A percentile compares a stretch with the other conserved stretches of the same genome.
These are phyloP conservation scores for Phoma sp. DNA, from an alignment of 2,329 filamentous ascomycete genomes.

Conservation along the genomic window DNA sequence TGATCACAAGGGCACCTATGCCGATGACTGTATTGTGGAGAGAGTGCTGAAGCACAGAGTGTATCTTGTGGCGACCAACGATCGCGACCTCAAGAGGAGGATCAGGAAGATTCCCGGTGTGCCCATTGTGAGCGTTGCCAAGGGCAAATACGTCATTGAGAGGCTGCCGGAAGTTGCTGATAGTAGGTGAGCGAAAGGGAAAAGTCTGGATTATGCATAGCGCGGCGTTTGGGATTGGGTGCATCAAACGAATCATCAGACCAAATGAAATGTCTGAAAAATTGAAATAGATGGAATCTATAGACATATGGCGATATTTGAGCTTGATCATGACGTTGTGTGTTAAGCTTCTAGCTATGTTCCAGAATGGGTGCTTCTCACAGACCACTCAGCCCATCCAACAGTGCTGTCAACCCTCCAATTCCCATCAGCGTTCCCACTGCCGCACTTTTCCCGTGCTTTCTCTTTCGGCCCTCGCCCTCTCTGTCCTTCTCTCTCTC, in stretches of 20 bases:
- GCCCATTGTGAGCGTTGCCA: slow-evolving; percentile 78
- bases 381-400: slow-evolving; percentile 40
- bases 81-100: slow-evolving; percentile 72
- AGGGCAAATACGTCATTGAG: slow-evolving; percentile 94
- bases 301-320: not conserved
- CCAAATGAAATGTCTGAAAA: not conserved
- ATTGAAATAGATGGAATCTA: not conserved
- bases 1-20: slow-evolving; percentile 87
- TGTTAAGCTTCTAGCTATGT: not conserved
- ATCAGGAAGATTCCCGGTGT: slow-evolving; percentile 82
- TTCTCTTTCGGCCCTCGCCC: slow-evolving; percentile 26
- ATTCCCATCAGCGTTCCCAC: slow-evolving; percentile 45
- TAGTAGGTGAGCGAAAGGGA: slow-evolving; percentile 35
- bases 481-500: slow-evolving; percentile 16
- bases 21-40: slow-evolving; percentile 68
- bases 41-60: slow-evolving; percentile 55
- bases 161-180: slow-evolving; percentile 84
- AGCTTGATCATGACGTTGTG: slow-evolving; percentile 7
- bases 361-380: no score
- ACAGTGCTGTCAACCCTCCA: slow-evolving; percentile 45
- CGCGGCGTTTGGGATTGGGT: slow-evolving; percentile 14
- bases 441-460: slow-evolving; percentile 33
- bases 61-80: slow-evolving; percentile 55
- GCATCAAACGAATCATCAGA: not conserved
- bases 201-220: slow-evolving; percentile 14